Base-by-base conservation (phyloP, 345 rosid species). In the Aquilaria sinensis region DNA sequence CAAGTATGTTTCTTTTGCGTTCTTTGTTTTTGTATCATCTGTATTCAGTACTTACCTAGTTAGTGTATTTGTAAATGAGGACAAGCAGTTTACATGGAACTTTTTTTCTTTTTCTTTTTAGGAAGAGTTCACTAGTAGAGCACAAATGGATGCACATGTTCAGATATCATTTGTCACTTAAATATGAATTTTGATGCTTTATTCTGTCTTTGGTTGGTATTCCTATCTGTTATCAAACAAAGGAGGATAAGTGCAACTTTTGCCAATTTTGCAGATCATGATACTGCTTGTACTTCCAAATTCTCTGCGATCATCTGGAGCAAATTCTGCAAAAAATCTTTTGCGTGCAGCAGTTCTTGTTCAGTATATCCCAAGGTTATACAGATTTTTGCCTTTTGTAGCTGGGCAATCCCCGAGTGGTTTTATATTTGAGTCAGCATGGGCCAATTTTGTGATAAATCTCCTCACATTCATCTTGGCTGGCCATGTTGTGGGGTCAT, bases 391-490 rank as follows among this genome's bases (percentile, higher is more conserved):
- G 37, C 96, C 96, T 53, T 58, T 83, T 74, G 77, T 93, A 69
- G 82, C 84, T 64, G 97, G 98, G 9, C 88, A 76, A 69, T 81
- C 98, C 61, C 82, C 92, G 6, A 74, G 67, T 0, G 90, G 92
- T 51, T 86, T 89, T 67, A 75, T 87, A 64, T 87, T 93, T 79
- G 94, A 93, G 85, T 87, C 96, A 2, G 92, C 94, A 51, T 79
- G 90, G 94, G 90, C 85, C 56, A 93, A 84, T 69, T 89, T 93
- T 68, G 77, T 85, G 63, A 85, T 89, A 46, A 93, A 93, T 71
- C 88, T 89, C 65, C 84, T 87, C 72, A 86, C 83, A 31, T 89
- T 81, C 69, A 52, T 90, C 72, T 75, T 93, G 67, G 65, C 88
- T 57, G 92, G 89, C 57, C 98, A 93, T 67, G 69, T 81, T 58